Evolutionary conservation across 2,329 filamentous ascomycete genomes (phyloP).

Genomic region (Fusarium heterosporum): DNA sequence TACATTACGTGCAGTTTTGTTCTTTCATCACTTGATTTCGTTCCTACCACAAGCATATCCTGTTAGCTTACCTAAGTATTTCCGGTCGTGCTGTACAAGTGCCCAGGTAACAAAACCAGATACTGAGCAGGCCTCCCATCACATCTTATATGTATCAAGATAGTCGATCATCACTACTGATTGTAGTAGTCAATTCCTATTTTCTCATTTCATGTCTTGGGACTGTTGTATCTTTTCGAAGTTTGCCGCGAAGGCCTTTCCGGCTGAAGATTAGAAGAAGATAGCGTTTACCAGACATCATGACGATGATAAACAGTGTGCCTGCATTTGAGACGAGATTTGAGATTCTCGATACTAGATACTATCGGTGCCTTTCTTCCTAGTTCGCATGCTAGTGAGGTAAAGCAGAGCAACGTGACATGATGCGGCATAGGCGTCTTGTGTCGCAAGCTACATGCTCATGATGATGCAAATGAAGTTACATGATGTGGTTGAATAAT

Average conservation of each 20-base stretch:
- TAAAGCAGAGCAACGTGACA: slow-evolving; percentile 2
- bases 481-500: neutral
- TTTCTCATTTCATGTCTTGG: neutral
- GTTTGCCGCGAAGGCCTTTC: neutral
- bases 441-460: slow-evolving; percentile 1
- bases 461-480: neutral
- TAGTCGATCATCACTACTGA: too few species aligned
- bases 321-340: neutral
- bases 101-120: too few species aligned
- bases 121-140: neutral
- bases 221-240: neutral
- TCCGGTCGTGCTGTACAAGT: neutral
- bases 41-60: neutral
- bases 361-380: neutral
- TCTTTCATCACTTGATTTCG: neutral
- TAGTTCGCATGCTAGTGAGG: neutral
- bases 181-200: too few species aligned
- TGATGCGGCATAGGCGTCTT: neutral
- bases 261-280: neutral
- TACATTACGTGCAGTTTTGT: neutral
- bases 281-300: neutral
- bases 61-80: neutral
- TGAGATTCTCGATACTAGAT: neutral
- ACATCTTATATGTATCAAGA: neutral
- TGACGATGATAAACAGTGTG: neutral